Base-by-base conservation (phyloP, 306 rosid species). In the Calophaca sinica region DNA sequence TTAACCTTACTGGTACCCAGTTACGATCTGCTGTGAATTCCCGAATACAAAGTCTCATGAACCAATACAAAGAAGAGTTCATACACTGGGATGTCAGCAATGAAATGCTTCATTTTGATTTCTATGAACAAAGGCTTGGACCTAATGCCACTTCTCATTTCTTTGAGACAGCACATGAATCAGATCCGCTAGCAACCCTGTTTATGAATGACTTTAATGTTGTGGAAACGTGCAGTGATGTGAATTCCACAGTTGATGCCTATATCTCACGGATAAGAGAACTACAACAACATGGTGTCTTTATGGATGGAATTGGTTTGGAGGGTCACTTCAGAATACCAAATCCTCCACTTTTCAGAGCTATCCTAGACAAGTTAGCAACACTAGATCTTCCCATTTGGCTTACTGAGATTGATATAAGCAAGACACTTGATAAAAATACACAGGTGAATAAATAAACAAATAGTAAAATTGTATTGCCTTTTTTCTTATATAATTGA, bases 51-150 rank as follows among this genome's bases (percentile, higher is more conserved):
- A 87, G 96, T 62, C 86, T 94, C 4, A 73, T 94, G 93, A 79
- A 68, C 76, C 82, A 89, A 60, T 94, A 94, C 84, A 91, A 15
- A 68, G 91, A 86, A 29, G 96, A 94, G 59, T 90, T 94, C 85
- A 53, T 91, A 45, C 98, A 91, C 58, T 94, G 96, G 97, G 98
- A 94, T 80, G 89, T 94, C 7, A 94, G 93, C 88, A 91, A 94
- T 52, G 98, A 94, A 80, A 90, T 91, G 98, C 97, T 91, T 74
- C 98, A 94, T 75, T 94, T 89, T 44, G 93, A 94, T 80, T 94
- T 94, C 88, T 94, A 94, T 36, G 98, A 91, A 79, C 58, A 90
- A 62, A 60, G 80, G 41, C 96, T 94, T 36, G 94, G 97, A 35
- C 85, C 85, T 15, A 57, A 88, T 59, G 96, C 98, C 66, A 78